Percentiles rank a stretch among this genome's conserved stretches.
These are phyloP conservation scores for Dysphania ambrosioides DNA, from an alignment of 148 eudicot genomes.

Conservation along the genomic window DNA sequence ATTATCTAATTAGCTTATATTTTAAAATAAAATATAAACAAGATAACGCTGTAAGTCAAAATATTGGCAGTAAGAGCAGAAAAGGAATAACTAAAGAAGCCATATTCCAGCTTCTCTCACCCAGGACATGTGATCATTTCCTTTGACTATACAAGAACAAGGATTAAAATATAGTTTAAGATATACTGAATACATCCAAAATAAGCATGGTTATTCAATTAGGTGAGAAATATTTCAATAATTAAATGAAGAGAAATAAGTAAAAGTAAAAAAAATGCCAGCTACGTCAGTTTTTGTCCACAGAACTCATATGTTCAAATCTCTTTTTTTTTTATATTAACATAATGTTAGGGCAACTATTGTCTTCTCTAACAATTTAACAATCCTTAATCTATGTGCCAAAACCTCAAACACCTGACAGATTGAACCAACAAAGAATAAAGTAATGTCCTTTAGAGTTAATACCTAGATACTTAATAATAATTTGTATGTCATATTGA, in stretches of 20 bases:
- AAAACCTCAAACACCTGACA: background rate
- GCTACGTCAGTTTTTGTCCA: background rate
- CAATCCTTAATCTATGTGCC: background rate
- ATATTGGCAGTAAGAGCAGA: background rate
- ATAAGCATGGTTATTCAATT: background rate
- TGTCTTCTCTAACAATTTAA: background rate
- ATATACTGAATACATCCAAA: background rate
- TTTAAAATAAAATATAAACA: background rate
- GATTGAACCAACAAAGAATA: background rate
- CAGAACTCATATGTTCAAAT: background rate
- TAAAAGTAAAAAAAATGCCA: background rate
- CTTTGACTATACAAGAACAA: background rate
- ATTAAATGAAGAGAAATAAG: background rate
- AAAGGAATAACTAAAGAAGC: background rate
- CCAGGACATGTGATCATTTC: background rate
- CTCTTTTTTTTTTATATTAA: background rate
- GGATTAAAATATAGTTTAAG: background rate
- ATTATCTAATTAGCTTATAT: conserved; percentile 3
- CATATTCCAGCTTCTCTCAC: background rate
- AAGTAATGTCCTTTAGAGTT: too few relatives aligned
- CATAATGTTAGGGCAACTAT: background rate
- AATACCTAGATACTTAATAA: too few relatives aligned
- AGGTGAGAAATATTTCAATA: background rate
- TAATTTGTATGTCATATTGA: background rate
- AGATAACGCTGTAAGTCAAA: background rate